Evolutionary conservation across 495 filamentous ascomycete genomes (phyloP), one percentile per base, ranked within the genome.

Genomic region (Penicillium chermesinum): DNA sequence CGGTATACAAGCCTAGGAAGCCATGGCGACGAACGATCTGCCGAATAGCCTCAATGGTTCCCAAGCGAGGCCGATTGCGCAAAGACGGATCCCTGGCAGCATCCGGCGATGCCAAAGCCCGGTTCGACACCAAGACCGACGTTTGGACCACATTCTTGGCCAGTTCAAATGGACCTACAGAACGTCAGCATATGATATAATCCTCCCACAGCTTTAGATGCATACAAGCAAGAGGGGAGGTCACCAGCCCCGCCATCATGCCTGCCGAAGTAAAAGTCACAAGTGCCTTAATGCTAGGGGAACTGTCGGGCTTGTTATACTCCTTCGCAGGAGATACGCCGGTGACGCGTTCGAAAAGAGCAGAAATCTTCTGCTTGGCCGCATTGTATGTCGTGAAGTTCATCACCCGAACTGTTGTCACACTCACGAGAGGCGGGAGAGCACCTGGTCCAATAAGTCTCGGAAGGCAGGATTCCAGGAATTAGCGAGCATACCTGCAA

Each of bases 341-440:
- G 38, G 84, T 83, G 44, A 82, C 68, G 27, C 57, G 48, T 34
- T 70, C 51, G n/a, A 69, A 50, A 8, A 60, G 55, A 7, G 63
- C 62, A 32, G 87, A 83, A 56, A 91, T 85, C 9, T 71, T 66
- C 64, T 88, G 81, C 68, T 95, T 96, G 33, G 87, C 84, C 32
- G 76, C 77, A 64, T 89, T 88, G 71, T 96, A 96, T 45, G 91
- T 85, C 27, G 88, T 91, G 62, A 96, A 95, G n/a, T 88, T 93
- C 41, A 95, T 77, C 15, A 91, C 93, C 30, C 91, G 83, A 45
- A 95, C 90, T 40, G 88, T 76, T 7, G 91, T 95, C 41, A 96
- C 86, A 71, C 87, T 93, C 15, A 81, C 81, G 61, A 96, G 74
- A 25, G 91, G 91, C 40, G 88, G 86, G 30, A 84, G 77, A 52